phyloP scores from a whole-genome alignment of 163 green algal genomes.

The Coccomyxa subellipsoidea region DNA sequence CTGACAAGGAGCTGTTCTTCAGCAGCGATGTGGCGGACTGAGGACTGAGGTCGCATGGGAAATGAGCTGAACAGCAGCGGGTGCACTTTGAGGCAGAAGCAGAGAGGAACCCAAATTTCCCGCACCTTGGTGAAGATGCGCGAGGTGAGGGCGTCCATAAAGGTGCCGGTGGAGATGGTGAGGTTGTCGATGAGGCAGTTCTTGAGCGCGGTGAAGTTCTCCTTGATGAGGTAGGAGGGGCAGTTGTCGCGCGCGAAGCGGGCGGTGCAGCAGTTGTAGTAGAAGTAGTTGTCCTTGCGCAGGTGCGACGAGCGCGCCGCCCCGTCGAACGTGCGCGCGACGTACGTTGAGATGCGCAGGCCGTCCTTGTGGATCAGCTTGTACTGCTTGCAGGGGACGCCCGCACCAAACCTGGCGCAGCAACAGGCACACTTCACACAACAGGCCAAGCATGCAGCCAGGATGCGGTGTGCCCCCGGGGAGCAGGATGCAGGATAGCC shows the following conservation, averaged over 20 bases:
- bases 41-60: no score
- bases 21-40: no score
- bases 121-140: slow-evolving; percentile 89
- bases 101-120: no score
- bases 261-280: slow-evolving; percentile 89
- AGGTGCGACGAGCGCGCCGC: slow-evolving; percentile 82
- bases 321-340: slow-evolving; percentile 79
- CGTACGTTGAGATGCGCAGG: slow-evolving; percentile 70
- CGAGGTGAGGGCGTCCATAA: slow-evolving; percentile 81
- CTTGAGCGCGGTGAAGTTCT: slow-evolving; percentile 61
- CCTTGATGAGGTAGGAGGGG: slow-evolving; percentile 79
- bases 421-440: not conserved
- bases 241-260: slow-evolving; percentile 90
- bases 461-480: no score
- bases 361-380: slow-evolving; percentile 75
- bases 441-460: not conserved
- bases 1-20: no score
- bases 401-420: slow-evolving; percentile 87
- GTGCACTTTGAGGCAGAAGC: no score
- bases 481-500: no score
- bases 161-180: slow-evolving; percentile 79
- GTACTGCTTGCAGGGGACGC: slow-evolving; percentile 86
- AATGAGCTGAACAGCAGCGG: no score
- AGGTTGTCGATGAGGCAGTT: slow-evolving; percentile 59
- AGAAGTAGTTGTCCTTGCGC: slow-evolving; percentile 95